Conservation (phyloP, 2,329 filamentous ascomycete genomes). For the Sporothrix schenckii region DNA sequence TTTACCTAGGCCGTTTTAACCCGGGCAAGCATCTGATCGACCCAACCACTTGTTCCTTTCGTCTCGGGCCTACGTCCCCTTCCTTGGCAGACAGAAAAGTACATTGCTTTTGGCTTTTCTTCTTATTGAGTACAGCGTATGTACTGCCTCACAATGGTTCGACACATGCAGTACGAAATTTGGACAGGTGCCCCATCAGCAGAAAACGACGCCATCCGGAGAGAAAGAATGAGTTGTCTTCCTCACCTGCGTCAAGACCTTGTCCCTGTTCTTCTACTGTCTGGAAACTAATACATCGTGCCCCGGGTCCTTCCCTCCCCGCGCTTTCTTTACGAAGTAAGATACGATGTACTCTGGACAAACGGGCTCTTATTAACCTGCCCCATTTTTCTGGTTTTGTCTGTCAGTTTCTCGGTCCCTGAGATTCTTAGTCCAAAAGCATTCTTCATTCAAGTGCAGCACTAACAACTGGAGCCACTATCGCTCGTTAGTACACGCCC, state of each 20-base stretch:
- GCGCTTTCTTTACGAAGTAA: conserved; percentile 7
- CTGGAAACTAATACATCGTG: too few species aligned
- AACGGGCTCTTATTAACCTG: too few species aligned
- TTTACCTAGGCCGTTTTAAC: neutral
- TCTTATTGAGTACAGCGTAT: too few species aligned
- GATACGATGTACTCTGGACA: too few species aligned
- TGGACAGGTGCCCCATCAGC: too few species aligned
- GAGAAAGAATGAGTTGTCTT: neutral
- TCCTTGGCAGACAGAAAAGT: too few species aligned
- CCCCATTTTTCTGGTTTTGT: neutral
- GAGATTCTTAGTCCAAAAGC: neutral
- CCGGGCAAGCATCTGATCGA: neutral
- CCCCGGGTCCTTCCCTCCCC: conserved; percentile 1
- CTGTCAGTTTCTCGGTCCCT: neutral
- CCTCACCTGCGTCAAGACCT: neutral
- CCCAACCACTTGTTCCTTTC: neutral
- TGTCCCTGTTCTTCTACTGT: conserved; percentile 13
- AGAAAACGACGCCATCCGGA: too few species aligned
- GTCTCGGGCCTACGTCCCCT: too few species aligned
- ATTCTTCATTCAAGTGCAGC: neutral
- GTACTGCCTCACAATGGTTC: too few species aligned
- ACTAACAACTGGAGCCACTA: conserved; percentile 2
- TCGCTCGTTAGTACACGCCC: neutral
- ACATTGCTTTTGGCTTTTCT: too few species aligned
- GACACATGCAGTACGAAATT: too few species aligned